Base-by-base conservation (phyloP, 2,329 filamentous ascomycete species). In the Albifimbria verrucaria region DNA sequence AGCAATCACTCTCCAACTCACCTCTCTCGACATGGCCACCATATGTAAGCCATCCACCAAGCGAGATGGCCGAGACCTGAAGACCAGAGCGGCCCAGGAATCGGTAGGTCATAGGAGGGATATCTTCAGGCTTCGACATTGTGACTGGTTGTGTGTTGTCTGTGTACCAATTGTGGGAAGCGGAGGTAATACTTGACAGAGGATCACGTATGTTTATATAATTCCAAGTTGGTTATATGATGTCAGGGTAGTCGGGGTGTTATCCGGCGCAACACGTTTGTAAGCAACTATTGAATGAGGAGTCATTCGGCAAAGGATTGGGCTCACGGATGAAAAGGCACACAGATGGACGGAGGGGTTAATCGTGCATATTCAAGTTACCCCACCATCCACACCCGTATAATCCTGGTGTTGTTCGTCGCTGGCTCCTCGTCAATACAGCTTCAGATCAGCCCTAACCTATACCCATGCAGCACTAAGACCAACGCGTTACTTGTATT, bases 1-100 rank as follows among this genome's bases (percentile, higher is more conserved):
- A n/a, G n/a, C n/a, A n/a, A 17, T 47, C 22, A 24, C 4, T 44
- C 21, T 25, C 7, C 17, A 25, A 25, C 73, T 59, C 72, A 85
- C 85, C 82, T 65, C 84, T 80, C 52, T 86, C 83, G 25, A 90
- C 84, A 60, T 89, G 85, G 18, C 87, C 87, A 51, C 88, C 88
- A 59, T 89, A 90, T 1, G 88, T 91, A 50, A 92, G 76, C 86
- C 85, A 87, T 59, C 85, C 82, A 54, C 85, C 88, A 3, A 92
- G 76, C 2, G 85, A 86, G 57, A 92, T 87, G 45, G 84, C 80
- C 24, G 87, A 91, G 28, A 92, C 87, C 67, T 90, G 84, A 18
- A 92, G 78, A 51, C 88, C 88, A 17, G 86, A 87, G 39, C 80
- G 81, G 63, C 88, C 88, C 7, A 90, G 78, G 70, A 83, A 85